phyloP scores from a whole-genome alignment of 176 grass and related monocot genomes.

The Luzula sylvatica region DNA sequence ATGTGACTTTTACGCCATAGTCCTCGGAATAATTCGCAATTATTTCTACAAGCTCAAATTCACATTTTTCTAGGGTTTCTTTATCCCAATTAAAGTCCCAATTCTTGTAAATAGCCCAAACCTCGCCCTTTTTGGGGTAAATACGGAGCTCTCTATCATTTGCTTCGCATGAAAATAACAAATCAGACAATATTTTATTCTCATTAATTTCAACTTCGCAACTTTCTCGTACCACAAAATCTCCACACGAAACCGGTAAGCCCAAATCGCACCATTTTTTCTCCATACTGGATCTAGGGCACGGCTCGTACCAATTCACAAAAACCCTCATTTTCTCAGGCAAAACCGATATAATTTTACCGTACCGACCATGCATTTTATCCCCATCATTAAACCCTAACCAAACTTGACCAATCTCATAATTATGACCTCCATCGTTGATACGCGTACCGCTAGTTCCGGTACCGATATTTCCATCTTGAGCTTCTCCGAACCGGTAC shows the following conservation, averaged over 20 bases:
- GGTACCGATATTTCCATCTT: slow-evolving; percentile 16
- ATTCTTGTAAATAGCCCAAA: slow-evolving; percentile 60
- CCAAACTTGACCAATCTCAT: slow-evolving; percentile 51
- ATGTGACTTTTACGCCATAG: slow-evolving; percentile 28
- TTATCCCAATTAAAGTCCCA: slow-evolving; percentile 57
- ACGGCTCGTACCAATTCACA: slow-evolving; percentile 58
- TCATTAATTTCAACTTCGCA: slow-evolving; percentile 16
- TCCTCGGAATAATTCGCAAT: slow-evolving; percentile 41
- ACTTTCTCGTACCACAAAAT: slow-evolving; percentile 27
- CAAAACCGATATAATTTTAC: slow-evolving; percentile 29
- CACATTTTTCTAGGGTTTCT: slow-evolving; percentile 31
- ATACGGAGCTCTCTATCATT: slow-evolving; percentile 30
- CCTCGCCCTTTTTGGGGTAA: slow-evolving; percentile 48
- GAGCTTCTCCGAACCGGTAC: not conserved
- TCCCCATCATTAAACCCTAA: slow-evolving; percentile 44
- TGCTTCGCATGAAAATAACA: slow-evolving; percentile 22
- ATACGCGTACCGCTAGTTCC: slow-evolving; percentile 25
- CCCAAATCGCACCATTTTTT: slow-evolving; percentile 38
- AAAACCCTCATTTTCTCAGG: slow-evolving; percentile 35
- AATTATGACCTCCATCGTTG: slow-evolving; percentile 16
- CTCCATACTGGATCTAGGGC: slow-evolving; percentile 35
- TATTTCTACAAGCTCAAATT: slow-evolving; percentile 54
- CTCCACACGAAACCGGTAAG: slow-evolving; percentile 58
- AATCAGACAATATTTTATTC: slow-evolving; percentile 36
- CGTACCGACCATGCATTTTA: slow-evolving; percentile 51